These are phyloP conservation scores for Lepiota venenata DNA, from an alignment of 768 basidiomycete species.

Conservation along the genomic window DNA sequence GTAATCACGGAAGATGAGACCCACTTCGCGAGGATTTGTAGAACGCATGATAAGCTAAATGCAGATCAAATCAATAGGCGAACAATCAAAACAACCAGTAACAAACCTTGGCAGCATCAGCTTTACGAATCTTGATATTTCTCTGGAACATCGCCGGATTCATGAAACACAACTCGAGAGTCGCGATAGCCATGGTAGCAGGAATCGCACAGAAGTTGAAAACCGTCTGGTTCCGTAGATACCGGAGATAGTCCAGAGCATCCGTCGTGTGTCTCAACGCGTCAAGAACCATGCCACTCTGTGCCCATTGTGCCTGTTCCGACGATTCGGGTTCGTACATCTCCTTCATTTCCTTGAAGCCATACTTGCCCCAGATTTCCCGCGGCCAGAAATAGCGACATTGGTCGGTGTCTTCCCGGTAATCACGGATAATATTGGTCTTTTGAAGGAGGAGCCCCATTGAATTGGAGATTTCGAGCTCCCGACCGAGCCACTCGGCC, in stretches of 20 bases:
- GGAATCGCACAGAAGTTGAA: slow-evolving; percentile 98
- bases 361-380: slow-evolving; percentile 85
- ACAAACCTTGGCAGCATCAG: slow-evolving; percentile 78
- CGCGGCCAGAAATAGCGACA: slow-evolving; percentile 91
- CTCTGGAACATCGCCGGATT: slow-evolving; percentile 80
- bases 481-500: slow-evolving; percentile 62
- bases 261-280: slow-evolving; percentile 82
- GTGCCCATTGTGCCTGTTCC: slow-evolving; percentile 71
- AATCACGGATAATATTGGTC: slow-evolving; percentile 97
- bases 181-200: slow-evolving; percentile 93
- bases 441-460: slow-evolving; percentile 98
- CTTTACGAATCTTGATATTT: slow-evolving; percentile 95
- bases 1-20: slow-evolving; percentile 82
- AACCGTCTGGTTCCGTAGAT: slow-evolving; percentile 87
- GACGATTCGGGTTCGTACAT: slow-evolving; percentile 55
- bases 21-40: slow-evolving; percentile 89
- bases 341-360: slow-evolving; percentile 70
- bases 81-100: background rate
- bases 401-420: slow-evolving; percentile 85
- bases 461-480: slow-evolving; percentile 87
- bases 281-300: slow-evolving; percentile 88
- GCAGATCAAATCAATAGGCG: background rate
- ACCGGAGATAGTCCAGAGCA: slow-evolving; percentile 82
- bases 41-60: slow-evolving; percentile 85
- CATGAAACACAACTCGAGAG: slow-evolving; percentile 90